Evolutionary conservation across 345 rosid genomes (phyloP).

Genomic region (Melastoma malabathricum): DNA sequence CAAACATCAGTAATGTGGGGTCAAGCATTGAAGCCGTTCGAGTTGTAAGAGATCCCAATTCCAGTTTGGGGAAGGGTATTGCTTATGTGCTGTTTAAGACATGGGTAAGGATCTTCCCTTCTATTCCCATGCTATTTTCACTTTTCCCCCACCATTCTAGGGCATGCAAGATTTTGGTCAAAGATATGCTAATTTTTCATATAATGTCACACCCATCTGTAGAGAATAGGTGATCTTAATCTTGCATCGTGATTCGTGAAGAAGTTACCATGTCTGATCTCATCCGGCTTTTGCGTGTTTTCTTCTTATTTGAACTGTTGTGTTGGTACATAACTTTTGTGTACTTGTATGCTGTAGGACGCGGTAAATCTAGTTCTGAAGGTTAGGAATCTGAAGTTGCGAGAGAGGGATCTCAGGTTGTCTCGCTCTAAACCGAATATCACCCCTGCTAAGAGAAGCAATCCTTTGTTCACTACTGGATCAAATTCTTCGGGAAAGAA

Average conservation of each 20-base stretch:
- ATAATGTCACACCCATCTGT: too few species aligned
- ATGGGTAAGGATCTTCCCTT: constrained; percentile 32
- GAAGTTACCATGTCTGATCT: too few species aligned
- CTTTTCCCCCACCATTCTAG: background rate
- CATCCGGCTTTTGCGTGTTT: background rate
- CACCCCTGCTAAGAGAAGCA: constrained; percentile 59
- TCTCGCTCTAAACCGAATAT: constrained; percentile 45
- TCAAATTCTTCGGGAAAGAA: constrained; percentile 32
- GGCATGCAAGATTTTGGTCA: too few species aligned
- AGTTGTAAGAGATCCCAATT: constrained; percentile 71
- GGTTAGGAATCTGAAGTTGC: constrained; percentile 57
- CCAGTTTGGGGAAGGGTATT: constrained; percentile 85
- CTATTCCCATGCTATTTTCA: constrained; percentile 4
- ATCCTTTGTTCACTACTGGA: constrained; percentile 17
- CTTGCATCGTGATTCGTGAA: too few species aligned
- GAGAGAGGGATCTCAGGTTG: constrained; percentile 59
- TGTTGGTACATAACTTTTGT: background rate
- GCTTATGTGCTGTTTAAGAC: constrained; percentile 88
- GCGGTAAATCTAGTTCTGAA: constrained; percentile 50
- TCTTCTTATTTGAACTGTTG: background rate
- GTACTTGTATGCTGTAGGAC: constrained; percentile 32
- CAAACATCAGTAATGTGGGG: constrained; percentile 39
- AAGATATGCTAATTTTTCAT: too few species aligned
- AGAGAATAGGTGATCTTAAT: too few species aligned
- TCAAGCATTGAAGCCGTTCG: constrained; percentile 81